These are phyloP conservation scores for Chlorella sp. DNA, from an alignment of 139 green algal genomes.

Conservation along the genomic window DNA sequence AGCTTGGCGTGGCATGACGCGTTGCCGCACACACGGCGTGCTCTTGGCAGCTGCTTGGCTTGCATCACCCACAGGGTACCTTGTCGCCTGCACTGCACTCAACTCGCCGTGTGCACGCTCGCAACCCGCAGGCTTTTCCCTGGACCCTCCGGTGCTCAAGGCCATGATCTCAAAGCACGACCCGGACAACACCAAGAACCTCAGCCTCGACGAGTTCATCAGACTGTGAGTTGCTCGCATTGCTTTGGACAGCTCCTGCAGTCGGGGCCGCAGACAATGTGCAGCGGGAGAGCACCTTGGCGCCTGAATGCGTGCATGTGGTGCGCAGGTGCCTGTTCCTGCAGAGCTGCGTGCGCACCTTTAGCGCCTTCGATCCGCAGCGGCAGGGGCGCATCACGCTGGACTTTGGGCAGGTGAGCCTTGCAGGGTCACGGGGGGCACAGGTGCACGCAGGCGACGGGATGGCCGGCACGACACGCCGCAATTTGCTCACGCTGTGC, in stretches of 20 bases:
- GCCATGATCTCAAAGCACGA: constrained; percentile 3
- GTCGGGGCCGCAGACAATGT: neutral
- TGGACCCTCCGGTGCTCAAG: neutral
- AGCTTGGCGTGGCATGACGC: no score
- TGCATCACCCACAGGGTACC: no score
- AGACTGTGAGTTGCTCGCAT: neutral
- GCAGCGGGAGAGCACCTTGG: neutral
- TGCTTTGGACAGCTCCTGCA: neutral
- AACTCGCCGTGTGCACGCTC: neutral
- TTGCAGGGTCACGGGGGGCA: no score
- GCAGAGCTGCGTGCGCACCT: constrained; percentile 29
- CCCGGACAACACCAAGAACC: neutral
- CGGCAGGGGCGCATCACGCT: constrained; percentile 25
- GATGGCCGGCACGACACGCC: no score
- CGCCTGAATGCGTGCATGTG: neutral
- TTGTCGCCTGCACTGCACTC: neutral
- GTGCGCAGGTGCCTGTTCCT: constrained; percentile 29
- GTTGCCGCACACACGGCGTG: no score
- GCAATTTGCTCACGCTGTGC: no score
- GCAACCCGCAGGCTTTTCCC: neutral
- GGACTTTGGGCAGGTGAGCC: constrained; percentile 20
- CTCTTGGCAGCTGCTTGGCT: no score
- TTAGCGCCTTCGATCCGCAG: constrained; percentile 39
- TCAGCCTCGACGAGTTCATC: constrained; percentile 2
- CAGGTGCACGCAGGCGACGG: no score